These are phyloP conservation scores for Fusarium pseudoanthophilum DNA, from an alignment of 2,329 filamentous ascomycete genomes.

Conservation along the genomic window DNA sequence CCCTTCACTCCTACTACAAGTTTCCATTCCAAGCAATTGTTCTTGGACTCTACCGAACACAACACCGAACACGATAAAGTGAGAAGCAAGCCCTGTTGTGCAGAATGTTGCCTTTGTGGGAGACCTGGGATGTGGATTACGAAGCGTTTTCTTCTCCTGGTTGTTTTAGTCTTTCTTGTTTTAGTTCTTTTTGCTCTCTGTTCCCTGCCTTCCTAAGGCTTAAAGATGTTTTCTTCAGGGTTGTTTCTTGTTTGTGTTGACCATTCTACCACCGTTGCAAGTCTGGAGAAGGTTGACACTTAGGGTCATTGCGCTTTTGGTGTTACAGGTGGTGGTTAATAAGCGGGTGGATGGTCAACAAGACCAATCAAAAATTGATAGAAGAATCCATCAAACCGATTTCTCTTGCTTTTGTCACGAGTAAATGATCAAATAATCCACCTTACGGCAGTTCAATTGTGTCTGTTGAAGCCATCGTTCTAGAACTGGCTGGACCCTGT, in stretches of 20 bases:
- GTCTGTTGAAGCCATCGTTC: neutral
- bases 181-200: fast-evolving
- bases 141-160: no score
- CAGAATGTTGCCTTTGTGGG: neutral
- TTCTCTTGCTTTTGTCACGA: neutral
- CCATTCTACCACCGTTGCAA: fast-evolving
- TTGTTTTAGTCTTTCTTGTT: neutral
- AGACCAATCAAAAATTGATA: neutral
- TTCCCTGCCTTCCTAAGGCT: fast-evolving
- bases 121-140: no score
- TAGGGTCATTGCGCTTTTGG: neutral
- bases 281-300: neutral
- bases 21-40: neutral
- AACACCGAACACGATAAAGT: neutral
- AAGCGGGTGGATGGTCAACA: neutral
- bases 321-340: neutral
- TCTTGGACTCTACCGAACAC: neutral
- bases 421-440: fast-evolving
- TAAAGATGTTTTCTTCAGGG: no score
- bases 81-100: neutral
- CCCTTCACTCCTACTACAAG: neutral
- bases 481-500: neutral
- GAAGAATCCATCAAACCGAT: neutral
- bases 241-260: neutral
- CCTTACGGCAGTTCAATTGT: neutral